Evolutionary conservation across 257 asterid species (phyloP), one percentile per base, ranked within the genome.

Genomic region (Leptodermis oblonga): DNA sequence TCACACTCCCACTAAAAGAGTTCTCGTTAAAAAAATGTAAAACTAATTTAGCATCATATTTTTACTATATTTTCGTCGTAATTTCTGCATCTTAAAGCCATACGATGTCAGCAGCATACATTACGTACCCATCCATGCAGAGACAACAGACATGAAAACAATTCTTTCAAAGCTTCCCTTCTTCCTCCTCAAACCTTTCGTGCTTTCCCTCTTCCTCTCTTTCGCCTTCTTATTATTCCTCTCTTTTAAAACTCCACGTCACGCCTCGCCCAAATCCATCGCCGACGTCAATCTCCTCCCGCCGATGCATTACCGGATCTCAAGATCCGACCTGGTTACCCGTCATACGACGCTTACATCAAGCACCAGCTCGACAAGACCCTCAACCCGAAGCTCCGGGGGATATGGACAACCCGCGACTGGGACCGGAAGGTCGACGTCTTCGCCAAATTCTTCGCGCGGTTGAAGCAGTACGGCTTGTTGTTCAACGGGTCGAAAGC

Each of bases 341-440:
- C 86, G 54, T 78, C 96, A 70, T 88, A 88, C 80, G 95, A 88
- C 4, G 49, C 74, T 25, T 91, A 89, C 86, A 84, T 92, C 77
- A 74, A 89, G 18, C 84, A 81, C 42, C 96, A 92, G 71, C 89
- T 92, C 69, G 86, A 92, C 87, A 92, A 92, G 79, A 92, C 96
- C 72, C 96, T 92, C 70, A 85, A 88, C 70, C 92, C 91, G 1
- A 82, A 87, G 55, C 96, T 91, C 72, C 79, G 97, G 3, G 20
- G 81, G 11, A 75, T 87, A 37, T 91, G 97, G 96, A 84, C 84
- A 30, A 88, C 96, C 76, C 95, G 92, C 0, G 97, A 91, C 28
- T 91, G 97, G 97, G 76, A 77, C 67, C 80, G 97, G 28, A 91
- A 91, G 65, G 85, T 88, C 59, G 41, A 48, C 31, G 89, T 84